Base-by-base conservation (phyloP, 306 rosid genomes). In the Mimosa bimucronata region DNA sequence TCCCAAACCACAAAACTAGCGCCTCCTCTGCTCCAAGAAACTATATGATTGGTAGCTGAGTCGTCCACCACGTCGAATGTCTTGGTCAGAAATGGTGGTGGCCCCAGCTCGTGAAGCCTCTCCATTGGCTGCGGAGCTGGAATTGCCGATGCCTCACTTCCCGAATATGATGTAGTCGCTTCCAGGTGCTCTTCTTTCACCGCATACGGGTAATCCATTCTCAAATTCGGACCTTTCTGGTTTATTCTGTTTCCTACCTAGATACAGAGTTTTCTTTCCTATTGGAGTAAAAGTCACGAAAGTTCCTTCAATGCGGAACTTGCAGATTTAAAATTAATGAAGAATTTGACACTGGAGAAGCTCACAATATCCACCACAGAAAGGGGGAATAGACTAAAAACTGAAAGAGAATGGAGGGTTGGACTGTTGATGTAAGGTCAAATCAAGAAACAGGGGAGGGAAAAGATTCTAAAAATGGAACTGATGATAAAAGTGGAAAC, bases 81-180 rank as follows among this genome's bases (percentile, higher is more conserved):
- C 88, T 91, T 93, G 69, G 87, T 91, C 42, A 93, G 85, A 45
- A 93, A 93, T 45, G 97, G 94, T 0, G 97, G 97, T 9, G 97
- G 92, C 1, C 97, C 97, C 0, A 70, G 45, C 66, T 93, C 92
- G 53, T 91, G 86, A 18, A 93, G 90, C 0, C 94, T 90, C 82
- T 91, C 93, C 86, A 88, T 90, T 28, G 98, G 97, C 85, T 78
- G 80, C 9, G 94, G 95, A n/a, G 83, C 76, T 6, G 71, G 42
- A 82, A 79, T 42, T 71, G 75, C 34, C 9, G 75, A 60, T 31
- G n/a, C 71, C 60, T 79, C 86, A 25, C 83, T 75, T 15, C 80
- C 83, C 14, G 66, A 34, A 16, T 78, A 80, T 38, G 88, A 78
- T 45, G 87, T 77, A 77, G 81, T 64, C 58, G 92, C 69, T 69